phyloP scores from a whole-genome alignment of 2,329 filamentous ascomycete species.

The Penicillium occitanis region DNA sequence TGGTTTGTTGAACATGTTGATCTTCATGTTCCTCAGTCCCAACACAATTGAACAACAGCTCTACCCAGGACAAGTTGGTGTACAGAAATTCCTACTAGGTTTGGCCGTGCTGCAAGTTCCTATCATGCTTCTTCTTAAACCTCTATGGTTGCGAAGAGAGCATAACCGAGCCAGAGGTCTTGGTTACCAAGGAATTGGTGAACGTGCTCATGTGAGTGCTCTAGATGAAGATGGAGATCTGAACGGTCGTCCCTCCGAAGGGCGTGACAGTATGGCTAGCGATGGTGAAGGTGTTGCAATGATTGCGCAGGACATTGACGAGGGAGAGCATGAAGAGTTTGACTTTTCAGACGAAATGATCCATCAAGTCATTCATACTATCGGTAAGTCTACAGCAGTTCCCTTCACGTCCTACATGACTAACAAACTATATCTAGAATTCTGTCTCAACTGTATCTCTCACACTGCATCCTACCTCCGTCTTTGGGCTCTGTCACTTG shows the following conservation, averaged over 20 bases:
- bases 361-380: conserved; percentile 97
- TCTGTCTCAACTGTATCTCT: conserved; percentile 98
- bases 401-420: neutral
- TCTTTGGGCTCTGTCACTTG: conserved; percentile 95
- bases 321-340: conserved; percentile 89
- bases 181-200: conserved; percentile 91
- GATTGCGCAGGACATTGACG: conserved; percentile 80
- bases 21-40: conserved; percentile 97
- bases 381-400: conserved; percentile 47
- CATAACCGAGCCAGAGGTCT: conserved; percentile 83
- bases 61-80: conserved; percentile 71
- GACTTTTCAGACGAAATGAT: conserved; percentile 98
- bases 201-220: conserved; percentile 82
- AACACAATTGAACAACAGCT: conserved; percentile 68
- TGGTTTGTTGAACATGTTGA: conserved; percentile 95
- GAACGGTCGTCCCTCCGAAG: conserved; percentile 59
- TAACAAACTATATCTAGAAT: conserved; percentile 59
- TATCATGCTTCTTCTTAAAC: conserved; percentile 89
- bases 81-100: conserved; percentile 78
- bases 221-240: conserved; percentile 84
- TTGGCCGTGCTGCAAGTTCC: conserved; percentile 85
- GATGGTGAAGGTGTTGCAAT: conserved; percentile 82
- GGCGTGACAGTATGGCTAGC: conserved; percentile 66
- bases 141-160: conserved; percentile 90
- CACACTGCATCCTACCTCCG: conserved; percentile 98